Base-by-base conservation (phyloP, 1,284 basidiomycete species). In the Kwoniella shivajii region DNA sequence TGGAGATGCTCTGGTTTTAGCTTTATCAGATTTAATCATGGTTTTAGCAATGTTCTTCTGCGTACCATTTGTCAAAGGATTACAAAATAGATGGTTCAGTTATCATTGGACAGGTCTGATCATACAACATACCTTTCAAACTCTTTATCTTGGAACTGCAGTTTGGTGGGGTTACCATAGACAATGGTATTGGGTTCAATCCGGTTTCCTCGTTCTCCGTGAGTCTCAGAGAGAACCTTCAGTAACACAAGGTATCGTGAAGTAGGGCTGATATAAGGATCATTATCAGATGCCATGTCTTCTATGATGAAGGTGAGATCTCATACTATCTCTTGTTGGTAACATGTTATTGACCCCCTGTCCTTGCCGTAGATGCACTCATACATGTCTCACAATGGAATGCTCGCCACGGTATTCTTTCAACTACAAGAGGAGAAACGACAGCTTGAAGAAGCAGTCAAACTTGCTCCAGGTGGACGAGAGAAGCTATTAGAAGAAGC, bases 101-200 rank as follows among this genome's bases (percentile, higher is more conserved):
- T 95, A 92, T 74, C 84, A 88, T 70, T 87, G 83, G 82, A 81
- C 82, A 0, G 92, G 91, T 3, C 61, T 88, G 16, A 67, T 86
- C 30, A 71, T 95, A 2, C 93, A 96, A 68, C 90, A 95, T 74
- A 37, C 82, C 10, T 83, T 87, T 59, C 92, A 96, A 76, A 84
- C 87, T 0, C 67, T 79, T 0, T 84, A 91, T 26, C 81, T 96
- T 11, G 83, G 82, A 30, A 77, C 81, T 14, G 88, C 88, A 2
- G 82, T 96, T 24, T 75, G 71, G 63, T 76, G 75, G 74, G 77
- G 77, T 2, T 74, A 69, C 38, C 71, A 76, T 37, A 87, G 90
- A 51, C 84, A 92, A 65, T 98, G 93, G 94, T 92, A 92, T 36
- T 97, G 95, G 94, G 94, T 98, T 1, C 95, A 99, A 76, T 92